Base-by-base conservation (phyloP, 129 eudicot genomes). In the Flaveria robusta region DNA sequence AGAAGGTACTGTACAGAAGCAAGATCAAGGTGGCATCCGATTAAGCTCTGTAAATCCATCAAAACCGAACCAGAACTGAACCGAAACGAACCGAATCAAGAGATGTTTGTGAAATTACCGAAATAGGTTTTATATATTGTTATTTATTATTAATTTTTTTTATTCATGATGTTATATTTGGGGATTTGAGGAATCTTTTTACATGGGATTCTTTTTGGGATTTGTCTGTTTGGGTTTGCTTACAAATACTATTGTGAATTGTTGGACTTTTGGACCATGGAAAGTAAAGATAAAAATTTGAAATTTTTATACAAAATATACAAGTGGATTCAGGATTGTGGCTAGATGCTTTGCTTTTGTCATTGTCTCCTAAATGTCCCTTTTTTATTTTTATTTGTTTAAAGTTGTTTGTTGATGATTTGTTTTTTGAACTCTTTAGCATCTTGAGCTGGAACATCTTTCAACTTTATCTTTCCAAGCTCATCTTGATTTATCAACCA, bases 1-100 rank as follows among this genome's bases (percentile, higher is more conserved):
- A 89, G 87, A 94, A 86, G 83, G 86, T 94, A 72, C 76, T 91
- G 50, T 94, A 87, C 87, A 94, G 98, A 92, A 88, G 89, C 86
- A 91, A 91, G 84, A 82, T 80, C 90, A 89, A 92, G 77, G 70
- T 34, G 75, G 58, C 71, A 18, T 63, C 64, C 50, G 60, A 15
- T 64, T 26, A 31, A 63, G 22, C 68, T 59, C n/a, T 11, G 66
- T 20, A 43, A 47, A 49, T 78, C 70, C 56, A 43, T 58, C 39
- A 50, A 59, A 34, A 71, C 42, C 51, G 49, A 79, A 79, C 31
- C 60, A 14, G 64, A 68, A 41, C 13, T 2, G 58, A 34, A 71
- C 42, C 39, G 62, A 79, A 79, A 11, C 60, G 64, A 68, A 24
- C 13, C 0, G 20, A 70, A 15, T 19, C 34, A 20, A 54, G 34